Percentiles rank a stretch among this genome's conserved stretches.
These are phyloP conservation scores for Singerocomus inundabilis DNA, from an alignment of 1,284 basidiomycete genomes.

Conservation along the genomic window DNA sequence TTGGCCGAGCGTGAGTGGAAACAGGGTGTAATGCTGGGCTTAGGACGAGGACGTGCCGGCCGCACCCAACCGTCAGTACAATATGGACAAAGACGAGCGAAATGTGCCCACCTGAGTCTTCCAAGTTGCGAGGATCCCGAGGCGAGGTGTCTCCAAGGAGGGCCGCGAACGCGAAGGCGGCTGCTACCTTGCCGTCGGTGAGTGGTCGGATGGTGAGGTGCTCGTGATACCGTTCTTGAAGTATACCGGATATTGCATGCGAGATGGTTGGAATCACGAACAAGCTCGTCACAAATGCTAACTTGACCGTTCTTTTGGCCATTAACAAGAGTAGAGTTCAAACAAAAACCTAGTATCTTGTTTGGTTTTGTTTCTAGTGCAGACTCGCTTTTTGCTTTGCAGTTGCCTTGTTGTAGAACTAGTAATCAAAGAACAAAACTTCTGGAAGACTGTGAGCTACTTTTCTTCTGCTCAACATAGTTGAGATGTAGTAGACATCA, in stretches of 20 bases:
- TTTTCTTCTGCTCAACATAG: too few relatives aligned
- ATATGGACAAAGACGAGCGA: neutral
- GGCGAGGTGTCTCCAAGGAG: conserved; percentile 53
- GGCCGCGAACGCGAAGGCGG: conserved; percentile 83
- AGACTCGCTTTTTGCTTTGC: too few relatives aligned
- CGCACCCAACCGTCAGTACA: conserved; percentile 1
- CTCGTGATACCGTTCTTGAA: conserved; percentile 61
- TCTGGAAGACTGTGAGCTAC: too few relatives aligned
- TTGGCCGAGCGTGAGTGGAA: conserved; percentile 84
- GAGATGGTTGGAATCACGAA: conserved; percentile 8
- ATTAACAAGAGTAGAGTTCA: too few relatives aligned
- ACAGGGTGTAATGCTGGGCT: conserved; percentile 82
- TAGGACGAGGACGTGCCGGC: neutral
- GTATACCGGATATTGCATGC: neutral
- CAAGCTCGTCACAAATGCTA: conserved; percentile 11
- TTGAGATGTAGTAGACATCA: too few relatives aligned
- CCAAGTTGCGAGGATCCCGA: conserved; percentile 49
- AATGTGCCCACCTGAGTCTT: conserved; percentile 41
- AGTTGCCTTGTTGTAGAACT: too few relatives aligned
- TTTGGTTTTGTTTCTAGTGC: too few relatives aligned
- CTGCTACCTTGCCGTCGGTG: conserved; percentile 79
- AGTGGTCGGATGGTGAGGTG: conserved; percentile 72
- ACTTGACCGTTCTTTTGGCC: conserved; percentile 5
- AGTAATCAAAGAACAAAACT: too few relatives aligned
- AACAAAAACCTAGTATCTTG: too few relatives aligned